Evolutionary conservation across 192 early-diverging fungal genomes (phyloP), one percentile per base, ranked within the genome.

Genomic region (Rhizoclosmatium globosum): DNA sequence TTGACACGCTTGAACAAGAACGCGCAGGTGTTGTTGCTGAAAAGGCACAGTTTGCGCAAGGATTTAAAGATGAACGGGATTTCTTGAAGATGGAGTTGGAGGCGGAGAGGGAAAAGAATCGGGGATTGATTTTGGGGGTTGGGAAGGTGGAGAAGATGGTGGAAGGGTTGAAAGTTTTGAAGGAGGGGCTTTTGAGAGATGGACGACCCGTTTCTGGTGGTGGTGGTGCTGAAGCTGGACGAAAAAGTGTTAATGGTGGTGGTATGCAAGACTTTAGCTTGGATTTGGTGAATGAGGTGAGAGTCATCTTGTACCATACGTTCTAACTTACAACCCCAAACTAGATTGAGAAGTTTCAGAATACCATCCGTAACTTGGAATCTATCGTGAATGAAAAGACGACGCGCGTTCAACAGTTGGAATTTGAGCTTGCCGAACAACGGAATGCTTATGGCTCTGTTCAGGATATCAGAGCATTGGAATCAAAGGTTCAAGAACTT

Each of bases 1-100:
- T 87, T 6, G 84, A 89, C 38, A 48, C 62, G 7, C 77, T 90
- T 6, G 89, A 90, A 71, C 38, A 81, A 47, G 81, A 82, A 65
- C 47, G 67, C 19, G 76, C 64, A 9, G 46, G 45, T 19, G 70
- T 74, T 2, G 46, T n/a, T 13, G 48, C 41, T 13, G 83, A 81
- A 47, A 80, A 71, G 39, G 48, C 39, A 31, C 21, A 50, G 17
- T 61, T 78, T 47, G 70, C 64, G 17, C 70, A 80, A 80, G 50
- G 47, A n/a, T 81, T 50, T n/a, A 21, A 65, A 38, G 75, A 81
- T 67, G 79, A 76, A 47, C 43, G 79, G 13, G 42, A 23, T 43
- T 75, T 61, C 41, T 58, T 79, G 31, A 76, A 68, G 53, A 39
- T 21, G 44, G 77, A 68, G 23, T 31, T 69, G 4, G 68, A 79